Conservation (phyloP, 2,329 filamentous ascomycete species). For the Pseudonectria foliicola region DNA sequence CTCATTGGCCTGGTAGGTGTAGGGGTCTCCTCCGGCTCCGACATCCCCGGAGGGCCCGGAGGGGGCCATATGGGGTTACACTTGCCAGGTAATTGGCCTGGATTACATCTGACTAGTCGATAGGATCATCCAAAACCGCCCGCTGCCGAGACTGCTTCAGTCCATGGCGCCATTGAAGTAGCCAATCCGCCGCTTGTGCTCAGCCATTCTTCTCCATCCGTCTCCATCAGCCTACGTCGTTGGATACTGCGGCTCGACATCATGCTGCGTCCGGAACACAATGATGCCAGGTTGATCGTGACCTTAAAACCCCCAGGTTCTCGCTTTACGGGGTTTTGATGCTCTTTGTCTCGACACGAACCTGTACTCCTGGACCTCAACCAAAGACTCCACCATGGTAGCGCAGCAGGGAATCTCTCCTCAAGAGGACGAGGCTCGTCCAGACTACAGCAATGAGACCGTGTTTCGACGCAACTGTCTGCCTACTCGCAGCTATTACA, state of each 20-base stretch:
- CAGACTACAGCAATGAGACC: conserved; percentile 44
- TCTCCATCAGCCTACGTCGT: too few species aligned
- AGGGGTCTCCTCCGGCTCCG: conserved; percentile 12
- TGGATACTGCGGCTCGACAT: too few species aligned
- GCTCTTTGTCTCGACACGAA: too few species aligned
- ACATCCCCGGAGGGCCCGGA: conserved; percentile 9
- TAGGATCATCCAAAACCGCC: background rate
- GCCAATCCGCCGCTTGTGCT: too few species aligned
- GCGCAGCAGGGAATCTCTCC: conserved; percentile 22
- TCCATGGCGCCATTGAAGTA: too few species aligned
- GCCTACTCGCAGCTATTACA: conserved; percentile 44
- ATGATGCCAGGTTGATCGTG: conserved; percentile 14
- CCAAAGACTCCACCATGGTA: conserved; percentile 2
- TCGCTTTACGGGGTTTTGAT: too few species aligned
- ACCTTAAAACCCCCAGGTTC: conserved; percentile 1
- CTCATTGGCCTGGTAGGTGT: background rate
- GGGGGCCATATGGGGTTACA: conserved; percentile 7
- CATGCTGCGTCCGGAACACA: background rate
- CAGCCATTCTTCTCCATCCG: too few species aligned
- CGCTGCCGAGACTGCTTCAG: too few species aligned
- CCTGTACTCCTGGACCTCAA: background rate
- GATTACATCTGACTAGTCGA: background rate
- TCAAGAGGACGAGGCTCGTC: conserved; percentile 28
- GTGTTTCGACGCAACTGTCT: conserved; percentile 48
- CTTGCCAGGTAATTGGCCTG: background rate